phyloP scores from a whole-genome alignment of 768 basidiomycete species.

The Russula sp. region DNA sequence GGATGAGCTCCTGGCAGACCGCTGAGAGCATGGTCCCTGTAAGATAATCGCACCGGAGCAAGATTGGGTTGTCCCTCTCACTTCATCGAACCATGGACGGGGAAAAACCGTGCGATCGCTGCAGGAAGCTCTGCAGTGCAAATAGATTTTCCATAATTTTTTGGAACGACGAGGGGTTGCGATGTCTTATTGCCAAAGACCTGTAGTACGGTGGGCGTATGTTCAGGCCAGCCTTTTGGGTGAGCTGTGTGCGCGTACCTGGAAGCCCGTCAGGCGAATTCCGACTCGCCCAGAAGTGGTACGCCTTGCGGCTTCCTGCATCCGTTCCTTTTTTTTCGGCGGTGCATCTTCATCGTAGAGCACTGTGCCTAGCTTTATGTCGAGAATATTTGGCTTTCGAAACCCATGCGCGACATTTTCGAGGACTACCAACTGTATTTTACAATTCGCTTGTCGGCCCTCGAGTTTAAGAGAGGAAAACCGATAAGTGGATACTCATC shows the following conservation, averaged over 20 bases:
- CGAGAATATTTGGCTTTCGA: constrained; percentile 76
- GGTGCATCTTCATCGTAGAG: constrained; percentile 61
- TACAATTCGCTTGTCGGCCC: constrained; percentile 9
- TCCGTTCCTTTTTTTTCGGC: constrained; percentile 74
- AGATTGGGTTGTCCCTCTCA: constrained; percentile 6
- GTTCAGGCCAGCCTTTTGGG: neutral
- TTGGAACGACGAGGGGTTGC: constrained; percentile 56
- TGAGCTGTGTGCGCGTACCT: constrained; percentile 42
- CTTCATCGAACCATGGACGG: constrained; percentile 31
- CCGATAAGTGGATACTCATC: constrained; percentile 33
- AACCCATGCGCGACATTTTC: constrained; percentile 77
- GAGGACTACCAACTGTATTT: constrained; percentile 64
- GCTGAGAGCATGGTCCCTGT: neutral
- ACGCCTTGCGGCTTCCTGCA: constrained; percentile 59
- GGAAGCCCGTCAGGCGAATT: constrained; percentile 81
- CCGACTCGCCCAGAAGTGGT: constrained; percentile 76
- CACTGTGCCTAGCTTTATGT: constrained; percentile 88
- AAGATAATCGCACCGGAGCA: constrained; percentile 3
- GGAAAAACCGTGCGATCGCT: constrained; percentile 79
- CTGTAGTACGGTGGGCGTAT: constrained; percentile 54
- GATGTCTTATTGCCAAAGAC: constrained; percentile 18
- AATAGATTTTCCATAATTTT: constrained; percentile 73
- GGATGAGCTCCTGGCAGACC: constrained; percentile 7
- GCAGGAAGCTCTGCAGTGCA: constrained; percentile 58
- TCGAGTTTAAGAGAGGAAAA: neutral